Evolutionary conservation across 192 early-diverging fungal genomes (phyloP).

Genomic region (Chytriomyces sp.): DNA sequence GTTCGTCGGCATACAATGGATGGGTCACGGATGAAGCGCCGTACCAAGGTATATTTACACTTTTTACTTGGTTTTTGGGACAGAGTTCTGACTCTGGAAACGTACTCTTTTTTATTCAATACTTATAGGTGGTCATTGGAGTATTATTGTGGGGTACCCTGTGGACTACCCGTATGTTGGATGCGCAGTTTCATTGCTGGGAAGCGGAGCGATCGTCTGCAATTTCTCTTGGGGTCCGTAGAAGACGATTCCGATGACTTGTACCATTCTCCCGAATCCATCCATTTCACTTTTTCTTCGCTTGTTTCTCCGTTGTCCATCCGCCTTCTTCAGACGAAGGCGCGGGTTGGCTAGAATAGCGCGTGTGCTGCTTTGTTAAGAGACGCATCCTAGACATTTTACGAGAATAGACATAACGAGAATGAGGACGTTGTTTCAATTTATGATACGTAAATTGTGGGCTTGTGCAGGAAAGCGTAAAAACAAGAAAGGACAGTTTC

Average conservation of each 20-base stretch:
- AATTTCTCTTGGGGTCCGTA: constrained; percentile 17
- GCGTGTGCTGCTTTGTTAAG: too few relatives aligned
- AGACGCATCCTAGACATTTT: neutral
- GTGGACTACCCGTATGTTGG: constrained; percentile 21
- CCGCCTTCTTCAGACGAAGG: neutral
- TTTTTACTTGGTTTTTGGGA: neutral
- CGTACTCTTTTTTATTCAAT: too few relatives aligned
- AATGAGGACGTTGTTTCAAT: neutral
- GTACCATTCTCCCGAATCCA: neutral
- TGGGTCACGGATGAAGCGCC: constrained; percentile 26
- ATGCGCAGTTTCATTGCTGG: constrained; percentile 1
- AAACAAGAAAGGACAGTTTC: too few relatives aligned
- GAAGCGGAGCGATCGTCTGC: constrained; percentile 21
- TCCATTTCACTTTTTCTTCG: neutral
- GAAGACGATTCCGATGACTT: neutral
- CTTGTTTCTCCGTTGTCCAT: neutral
- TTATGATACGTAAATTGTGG: neutral
- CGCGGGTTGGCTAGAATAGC: neutral
- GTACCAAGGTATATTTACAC: neutral
- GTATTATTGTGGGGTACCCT: constrained; percentile 24
- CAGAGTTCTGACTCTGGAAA: neutral
- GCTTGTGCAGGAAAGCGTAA: neutral
- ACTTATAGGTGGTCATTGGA: constrained; percentile 13
- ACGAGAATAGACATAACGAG: too few relatives aligned
- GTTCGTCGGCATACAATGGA: constrained; percentile 17